Conservation (phyloP, 371 early-diverging fungal genomes). For the Syncephalastrum sp. region DNA sequence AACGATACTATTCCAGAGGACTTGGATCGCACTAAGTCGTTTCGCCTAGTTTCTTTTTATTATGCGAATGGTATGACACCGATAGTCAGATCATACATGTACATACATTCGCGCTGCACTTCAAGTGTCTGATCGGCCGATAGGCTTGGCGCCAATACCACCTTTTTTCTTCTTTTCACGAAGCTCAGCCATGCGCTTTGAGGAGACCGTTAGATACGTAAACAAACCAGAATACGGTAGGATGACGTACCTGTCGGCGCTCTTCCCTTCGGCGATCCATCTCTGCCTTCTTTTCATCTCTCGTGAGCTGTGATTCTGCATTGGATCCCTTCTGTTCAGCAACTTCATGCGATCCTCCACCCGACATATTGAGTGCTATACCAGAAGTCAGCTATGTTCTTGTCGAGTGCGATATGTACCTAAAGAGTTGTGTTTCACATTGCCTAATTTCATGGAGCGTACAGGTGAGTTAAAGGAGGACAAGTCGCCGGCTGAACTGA, state of each 20-base stretch:
- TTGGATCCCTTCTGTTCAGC: conserved; percentile 2
- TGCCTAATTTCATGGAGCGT: conserved; percentile 40
- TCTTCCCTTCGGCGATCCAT: conserved; percentile 61
- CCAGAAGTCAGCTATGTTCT: background rate
- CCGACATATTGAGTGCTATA: background rate
- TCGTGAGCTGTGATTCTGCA: conserved; percentile 21
- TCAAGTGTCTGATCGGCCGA: no score
- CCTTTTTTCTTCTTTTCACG: conserved; percentile 44
- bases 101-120: no score
- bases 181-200: conserved; percentile 50
- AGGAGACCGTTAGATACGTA: background rate
- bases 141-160: conserved; percentile 42
- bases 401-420: conserved; percentile 22
- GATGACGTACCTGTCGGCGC: conserved; percentile 43
- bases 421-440: conserved; percentile 23
- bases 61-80: no score
- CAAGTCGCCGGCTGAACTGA: conserved; percentile 6
- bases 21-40: no score
- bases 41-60: no score
- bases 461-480: conserved; percentile 24
- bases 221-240: background rate
- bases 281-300: conserved; percentile 55
- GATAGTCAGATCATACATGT: no score
- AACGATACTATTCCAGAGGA: no score
- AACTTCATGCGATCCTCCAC: background rate